Base-by-base conservation (phyloP, 768 basidiomycete species). In the Butyriboletus loyo region DNA sequence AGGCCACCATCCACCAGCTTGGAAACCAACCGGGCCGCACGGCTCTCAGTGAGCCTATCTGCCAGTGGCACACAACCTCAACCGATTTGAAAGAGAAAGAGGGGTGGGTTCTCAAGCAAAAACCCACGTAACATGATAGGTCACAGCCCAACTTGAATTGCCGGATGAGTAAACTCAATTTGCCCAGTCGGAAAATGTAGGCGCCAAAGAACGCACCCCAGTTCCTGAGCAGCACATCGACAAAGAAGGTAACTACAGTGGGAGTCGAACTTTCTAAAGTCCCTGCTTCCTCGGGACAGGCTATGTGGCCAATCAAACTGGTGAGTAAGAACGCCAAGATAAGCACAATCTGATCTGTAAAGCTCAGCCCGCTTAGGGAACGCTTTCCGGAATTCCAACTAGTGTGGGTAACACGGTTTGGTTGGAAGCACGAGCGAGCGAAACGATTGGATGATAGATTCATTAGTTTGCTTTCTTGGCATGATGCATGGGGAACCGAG, bases 221-320 rank as follows among this genome's bases (percentile, higher is more conserved):
- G 66, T 67, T 69, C 61, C 66, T 60, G 63, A 63, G 42, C 43
- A 51, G 47, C 56, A 31, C 38, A 35, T 39, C 43, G 46, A 55
- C 46, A 56, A 57, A 62, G 50, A 27, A 22, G 47, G 55, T 3
- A n/a, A n/a, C n/a, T n/a, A 27, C 31, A 50, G 55, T 54, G 54
- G 52, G 59, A 47, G 48, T 31, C 34, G 28, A 57, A 52, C 34
- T 17, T 54, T 57, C 35, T 24, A 25, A 46, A 22, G 17, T 21
- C 55, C 52, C 30, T 43, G 42, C n/a, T 60, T 57, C 61, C 51
- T 57, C 57, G 52, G 56, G 34, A 19, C 19, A 35, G 13, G 28
- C 27, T 46, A 17, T 46, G 55, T 47, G 43, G 58, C 45, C 31
- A 28, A 59, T 40, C 59, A 40, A 51, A 21, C 34, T 17, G 27